Percentiles rank a stretch among this genome's conserved stretches.
These are phyloP conservation scores for Tanozyma kutaoensis DNA, from an alignment of 805 yeast species.

Conservation along the genomic window DNA sequence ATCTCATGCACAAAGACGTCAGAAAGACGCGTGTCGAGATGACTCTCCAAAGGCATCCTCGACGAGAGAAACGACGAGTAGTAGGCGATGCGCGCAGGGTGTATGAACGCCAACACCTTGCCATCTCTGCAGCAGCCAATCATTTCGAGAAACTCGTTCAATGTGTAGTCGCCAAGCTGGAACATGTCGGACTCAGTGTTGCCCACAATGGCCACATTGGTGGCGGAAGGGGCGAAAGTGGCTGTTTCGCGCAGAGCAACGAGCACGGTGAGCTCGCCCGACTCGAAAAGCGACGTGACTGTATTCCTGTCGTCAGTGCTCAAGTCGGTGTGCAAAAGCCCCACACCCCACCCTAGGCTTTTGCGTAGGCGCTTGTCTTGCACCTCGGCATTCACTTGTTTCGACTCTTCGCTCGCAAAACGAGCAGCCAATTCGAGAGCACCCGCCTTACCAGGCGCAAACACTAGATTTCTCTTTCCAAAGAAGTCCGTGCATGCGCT, in stretches of 20 bases:
- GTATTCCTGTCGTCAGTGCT: slow-evolving; percentile 33
- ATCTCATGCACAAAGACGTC: slow-evolving; percentile 69
- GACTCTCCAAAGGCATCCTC: slow-evolving; percentile 78
- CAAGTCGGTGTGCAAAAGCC: slow-evolving; percentile 50
- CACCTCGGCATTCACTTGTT: no score
- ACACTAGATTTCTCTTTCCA: no score
- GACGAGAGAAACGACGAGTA: slow-evolving; percentile 61
- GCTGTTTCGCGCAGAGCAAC: slow-evolving; percentile 50
- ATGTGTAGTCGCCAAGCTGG: slow-evolving; percentile 37
- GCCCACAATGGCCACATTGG: slow-evolving; percentile 49
- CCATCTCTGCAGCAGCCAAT: slow-evolving; percentile 25
- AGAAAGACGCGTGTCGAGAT: slow-evolving; percentile 38
- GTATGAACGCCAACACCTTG: slow-evolving; percentile 43
- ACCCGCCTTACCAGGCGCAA: no score
- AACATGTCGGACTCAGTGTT: slow-evolving; percentile 51
- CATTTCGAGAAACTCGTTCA: slow-evolving; percentile 56
- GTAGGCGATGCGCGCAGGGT: slow-evolving; percentile 39
- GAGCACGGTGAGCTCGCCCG: slow-evolving; percentile 41
- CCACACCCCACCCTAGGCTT: slow-evolving; percentile 41
- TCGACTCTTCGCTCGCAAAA: no score
- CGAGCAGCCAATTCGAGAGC: no score
- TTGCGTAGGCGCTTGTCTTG: slow-evolving; percentile 2
- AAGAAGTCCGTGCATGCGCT: no score
- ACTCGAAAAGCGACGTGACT: slow-evolving; percentile 37
- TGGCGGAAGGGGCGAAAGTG: slow-evolving; percentile 35